phyloP scores from a whole-genome alignment of 768 basidiomycete species.

The Lactifluus subvellereus region DNA sequence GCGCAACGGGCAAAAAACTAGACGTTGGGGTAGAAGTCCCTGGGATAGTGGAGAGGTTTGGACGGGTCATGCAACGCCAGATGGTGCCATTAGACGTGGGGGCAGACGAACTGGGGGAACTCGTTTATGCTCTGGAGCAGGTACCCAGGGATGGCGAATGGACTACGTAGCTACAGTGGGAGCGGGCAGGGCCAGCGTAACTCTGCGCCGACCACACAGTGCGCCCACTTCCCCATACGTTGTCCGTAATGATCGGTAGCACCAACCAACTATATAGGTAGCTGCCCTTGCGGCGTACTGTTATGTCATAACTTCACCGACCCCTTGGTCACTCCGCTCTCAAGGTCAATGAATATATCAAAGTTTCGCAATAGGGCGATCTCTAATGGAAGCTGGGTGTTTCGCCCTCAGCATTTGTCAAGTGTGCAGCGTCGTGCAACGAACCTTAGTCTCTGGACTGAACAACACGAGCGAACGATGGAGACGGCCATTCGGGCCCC shows the following conservation, averaged over 20 bases:
- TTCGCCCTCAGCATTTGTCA: neutral
- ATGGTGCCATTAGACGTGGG: slow-evolving; percentile 29
- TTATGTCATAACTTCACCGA: slow-evolving; percentile 7
- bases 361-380: slow-evolving; percentile 57
- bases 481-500: slow-evolving; percentile 50
- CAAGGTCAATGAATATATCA: slow-evolving; percentile 52
- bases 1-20: slow-evolving; percentile 36
- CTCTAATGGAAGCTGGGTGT: slow-evolving; percentile 42
- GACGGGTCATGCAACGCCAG: slow-evolving; percentile 28
- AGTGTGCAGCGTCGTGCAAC: slow-evolving; percentile 25
- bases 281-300: neutral
- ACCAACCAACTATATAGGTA: neutral
- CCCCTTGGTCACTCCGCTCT: neutral
- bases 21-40: slow-evolving; percentile 47
- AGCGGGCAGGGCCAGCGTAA: neutral
- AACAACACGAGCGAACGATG: slow-evolving; percentile 53
- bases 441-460: slow-evolving; percentile 43
- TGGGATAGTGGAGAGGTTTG: slow-evolving; percentile 36
- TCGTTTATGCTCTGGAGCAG: slow-evolving; percentile 26
- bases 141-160: slow-evolving; percentile 22
- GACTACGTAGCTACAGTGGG: slow-evolving; percentile 9
- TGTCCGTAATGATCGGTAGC: neutral
- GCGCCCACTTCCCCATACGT: neutral
- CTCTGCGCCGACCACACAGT: neutral
- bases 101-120: slow-evolving; percentile 25